Base-by-base conservation (phyloP, 2,329 filamentous ascomycete species). In the Chrysosporium keratinophilum region DNA sequence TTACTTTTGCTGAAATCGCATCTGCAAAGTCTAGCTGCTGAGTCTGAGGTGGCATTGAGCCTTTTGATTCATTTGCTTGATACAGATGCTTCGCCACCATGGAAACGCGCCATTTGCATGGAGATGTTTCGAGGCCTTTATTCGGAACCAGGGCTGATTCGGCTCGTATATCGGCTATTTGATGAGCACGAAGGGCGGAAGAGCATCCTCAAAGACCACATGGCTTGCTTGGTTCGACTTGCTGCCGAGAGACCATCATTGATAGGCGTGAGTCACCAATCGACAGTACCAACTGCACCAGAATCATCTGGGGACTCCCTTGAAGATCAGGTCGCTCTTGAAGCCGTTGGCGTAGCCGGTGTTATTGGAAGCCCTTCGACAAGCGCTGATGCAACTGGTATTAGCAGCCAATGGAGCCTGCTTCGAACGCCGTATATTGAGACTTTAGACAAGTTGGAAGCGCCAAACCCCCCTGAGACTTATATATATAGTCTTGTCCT, bases 401-500 rank as follows among this genome's bases (percentile, higher is more conserved):
- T 98, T 64, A 95, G 89, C 69, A 82, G 79, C 2, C 87, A 95
- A 64, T 97, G 89, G 89, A 98, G 93, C 68, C 80, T 84, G 11
- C 80, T 95, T 57, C 81, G 88, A 48, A 85, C 89, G 10, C 85
- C 89, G 4, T 95, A 88, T 64, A 88, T 97, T 57, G 93, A 98
- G 62, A 88, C 95, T 59, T 79, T 97, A 17, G 93, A 98, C 71
- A 98, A 97, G 68, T 80, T 82, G 0, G 90, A 95, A 46, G 79
- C 91, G 0, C 89, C 91, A 3, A 62, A 75, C 0, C 80, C 95
- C 19, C 93, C 93, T 0, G 91, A 96, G 57, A 95, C 93, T 0
- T 98, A 98, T 63, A 79, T 95, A 6, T 97, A 96, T 70, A 88
- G 86, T 58, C 75, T 98, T 46, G 87, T 91, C 1, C 72, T 98